These are phyloP conservation scores for Trametes gibbosa DNA, from an alignment of 768 basidiomycete genomes.

Conservation along the genomic window DNA sequence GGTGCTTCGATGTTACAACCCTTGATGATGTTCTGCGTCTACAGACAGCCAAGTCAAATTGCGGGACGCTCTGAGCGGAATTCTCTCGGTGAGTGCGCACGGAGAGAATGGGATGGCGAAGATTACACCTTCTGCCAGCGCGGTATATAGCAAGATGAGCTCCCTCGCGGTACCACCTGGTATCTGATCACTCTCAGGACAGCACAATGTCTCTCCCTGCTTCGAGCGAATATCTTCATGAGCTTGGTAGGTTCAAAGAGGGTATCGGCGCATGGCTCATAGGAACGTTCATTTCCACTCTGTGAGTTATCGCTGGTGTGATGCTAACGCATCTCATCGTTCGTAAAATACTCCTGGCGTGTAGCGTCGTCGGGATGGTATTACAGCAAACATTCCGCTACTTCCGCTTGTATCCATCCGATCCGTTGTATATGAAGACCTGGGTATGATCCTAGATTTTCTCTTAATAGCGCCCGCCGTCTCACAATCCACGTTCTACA, in stretches of 20 bases:
- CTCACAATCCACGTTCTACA: neutral
- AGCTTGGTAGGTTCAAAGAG: neutral
- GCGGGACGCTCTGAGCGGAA: no score
- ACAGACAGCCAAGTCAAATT: no score
- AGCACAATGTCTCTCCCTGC: neutral
- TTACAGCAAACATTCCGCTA: neutral
- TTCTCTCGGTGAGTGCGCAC: no score
- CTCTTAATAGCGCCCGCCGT: neutral
- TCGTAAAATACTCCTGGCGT: no score
- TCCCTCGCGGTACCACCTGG: neutral
- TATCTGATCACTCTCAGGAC: neutral
- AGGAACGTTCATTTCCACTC: neutral
- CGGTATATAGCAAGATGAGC: neutral
- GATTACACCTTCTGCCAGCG: no score
- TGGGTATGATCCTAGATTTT: neutral
- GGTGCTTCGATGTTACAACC: no score
- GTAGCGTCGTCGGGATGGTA: neutral
- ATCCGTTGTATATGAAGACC: neutral
- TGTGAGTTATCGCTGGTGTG: neutral
- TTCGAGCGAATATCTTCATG: neutral
- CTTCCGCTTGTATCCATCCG: neutral
- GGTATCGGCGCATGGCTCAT: neutral
- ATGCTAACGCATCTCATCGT: neutral
- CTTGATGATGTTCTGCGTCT: no score
- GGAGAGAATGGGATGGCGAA: no score